phyloP scores from a whole-genome alignment of 2,329 filamentous ascomycete genomes.

The Fusarium odoratissimum region DNA sequence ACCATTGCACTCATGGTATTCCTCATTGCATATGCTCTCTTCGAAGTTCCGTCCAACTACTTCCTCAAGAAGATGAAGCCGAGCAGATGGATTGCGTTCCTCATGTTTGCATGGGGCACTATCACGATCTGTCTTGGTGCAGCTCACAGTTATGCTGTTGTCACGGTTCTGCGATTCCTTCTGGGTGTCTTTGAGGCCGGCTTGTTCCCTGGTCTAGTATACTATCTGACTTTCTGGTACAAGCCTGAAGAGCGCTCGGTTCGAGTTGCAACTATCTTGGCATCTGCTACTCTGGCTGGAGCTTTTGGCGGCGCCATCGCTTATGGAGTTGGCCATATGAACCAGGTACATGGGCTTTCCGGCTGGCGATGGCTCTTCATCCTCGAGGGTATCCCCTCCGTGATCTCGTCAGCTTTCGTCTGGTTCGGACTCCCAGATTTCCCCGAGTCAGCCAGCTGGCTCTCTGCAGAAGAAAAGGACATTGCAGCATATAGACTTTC shows the following conservation, averaged over 20 bases:
- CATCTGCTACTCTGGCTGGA: conserved; percentile 73
- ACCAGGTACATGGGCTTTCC: conserved; percentile 66
- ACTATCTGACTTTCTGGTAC: conserved; percentile 75
- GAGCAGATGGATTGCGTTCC: conserved; percentile 57
- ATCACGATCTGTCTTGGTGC: conserved; percentile 58
- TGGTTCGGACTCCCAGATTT: conserved; percentile 76
- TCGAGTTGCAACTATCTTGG: conserved; percentile 73
- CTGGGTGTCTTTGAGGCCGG: conserved; percentile 49
- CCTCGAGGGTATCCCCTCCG: conserved; percentile 71
- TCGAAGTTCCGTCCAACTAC: conserved; percentile 58
- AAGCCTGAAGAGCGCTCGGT: conserved; percentile 75
- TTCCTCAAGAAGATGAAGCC: conserved; percentile 61
- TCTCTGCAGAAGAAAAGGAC: conserved; percentile 66
- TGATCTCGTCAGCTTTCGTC: conserved; percentile 67
- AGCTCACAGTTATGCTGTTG: conserved; percentile 48
- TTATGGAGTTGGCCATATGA: conserved; percentile 76
- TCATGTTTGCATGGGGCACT: conserved; percentile 49
- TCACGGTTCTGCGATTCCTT: conserved; percentile 47
- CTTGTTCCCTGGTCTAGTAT: conserved; percentile 41
- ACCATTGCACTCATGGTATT: conserved; percentile 61
- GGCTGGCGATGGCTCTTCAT: conserved; percentile 75
- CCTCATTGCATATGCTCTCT: conserved; percentile 66
- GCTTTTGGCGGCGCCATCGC: conserved; percentile 78
- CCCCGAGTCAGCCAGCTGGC: conserved; percentile 71
- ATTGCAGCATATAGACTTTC: conserved; percentile 56